phyloP scores from a whole-genome alignment of 2,329 filamentous ascomycete genomes.

The Xylariales sp. region DNA sequence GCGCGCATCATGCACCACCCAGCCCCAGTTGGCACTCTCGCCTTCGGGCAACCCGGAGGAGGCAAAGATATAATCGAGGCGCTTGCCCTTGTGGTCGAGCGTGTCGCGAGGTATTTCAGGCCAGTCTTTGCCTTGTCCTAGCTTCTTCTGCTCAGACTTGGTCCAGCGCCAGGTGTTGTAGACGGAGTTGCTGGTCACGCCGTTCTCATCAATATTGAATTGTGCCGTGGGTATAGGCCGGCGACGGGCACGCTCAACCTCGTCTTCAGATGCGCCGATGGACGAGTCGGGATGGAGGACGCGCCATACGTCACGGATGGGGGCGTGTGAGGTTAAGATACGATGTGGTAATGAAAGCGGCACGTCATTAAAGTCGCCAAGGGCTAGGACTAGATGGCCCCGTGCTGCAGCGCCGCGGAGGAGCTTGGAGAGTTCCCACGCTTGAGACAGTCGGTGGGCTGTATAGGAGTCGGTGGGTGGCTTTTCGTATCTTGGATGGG shows the following conservation, averaged over 20 bases:
- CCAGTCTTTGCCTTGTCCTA: conserved; percentile 55
- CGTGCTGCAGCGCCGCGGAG: conserved; percentile 75
- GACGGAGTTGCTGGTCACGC: conserved; percentile 78
- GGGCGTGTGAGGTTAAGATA: conserved; percentile 72
- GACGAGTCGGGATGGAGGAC: conserved; percentile 79
- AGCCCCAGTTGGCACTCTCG: conserved; percentile 36
- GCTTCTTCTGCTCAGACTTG: conserved; percentile 60
- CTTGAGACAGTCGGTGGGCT: conserved; percentile 85
- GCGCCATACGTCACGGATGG: conserved; percentile 80
- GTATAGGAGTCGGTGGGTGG: conserved; percentile 80
- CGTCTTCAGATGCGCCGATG: conserved; percentile 66
- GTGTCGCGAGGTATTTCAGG: conserved; percentile 60
- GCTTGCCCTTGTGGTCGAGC: conserved; percentile 70
- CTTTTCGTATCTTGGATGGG: conserved; percentile 80
- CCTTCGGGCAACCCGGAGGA: conserved; percentile 41
- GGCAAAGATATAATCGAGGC: conserved; percentile 93
- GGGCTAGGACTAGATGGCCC: conserved; percentile 76
- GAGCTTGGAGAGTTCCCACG: conserved; percentile 90
- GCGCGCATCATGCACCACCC: conserved; percentile 65
- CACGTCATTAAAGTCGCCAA: conserved; percentile 98
- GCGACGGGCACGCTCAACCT: conserved; percentile 60
- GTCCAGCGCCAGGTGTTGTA: conserved; percentile 95
- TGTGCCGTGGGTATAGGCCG: conserved; percentile 68
- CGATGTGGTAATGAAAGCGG: conserved; percentile 79
- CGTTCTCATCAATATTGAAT: conserved; percentile 75